These are phyloP conservation scores for Harringtonia lauricola DNA, from an alignment of 2,329 filamentous ascomycete genomes.

Conservation along the genomic window DNA sequence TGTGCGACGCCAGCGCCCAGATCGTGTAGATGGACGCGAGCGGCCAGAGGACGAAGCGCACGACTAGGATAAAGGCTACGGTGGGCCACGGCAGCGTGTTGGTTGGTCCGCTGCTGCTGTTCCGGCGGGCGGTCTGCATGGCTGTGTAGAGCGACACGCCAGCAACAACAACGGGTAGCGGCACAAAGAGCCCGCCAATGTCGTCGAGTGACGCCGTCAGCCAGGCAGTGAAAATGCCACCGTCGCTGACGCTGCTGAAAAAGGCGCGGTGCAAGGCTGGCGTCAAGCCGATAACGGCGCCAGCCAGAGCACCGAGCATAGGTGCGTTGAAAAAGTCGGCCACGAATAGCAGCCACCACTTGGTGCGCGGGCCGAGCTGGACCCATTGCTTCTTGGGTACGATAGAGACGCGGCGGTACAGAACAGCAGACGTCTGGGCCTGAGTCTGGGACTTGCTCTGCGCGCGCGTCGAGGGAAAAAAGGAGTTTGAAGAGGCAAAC, in stretches of 20 bases:
- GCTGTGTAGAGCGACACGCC: constrained; percentile 53
- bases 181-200: constrained; percentile 52
- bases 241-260: constrained; percentile 44
- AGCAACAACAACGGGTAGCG: constrained; percentile 53
- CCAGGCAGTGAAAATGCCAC: constrained; percentile 57
- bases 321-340: constrained; percentile 49
- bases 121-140: constrained; percentile 29
- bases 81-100: constrained; percentile 36
- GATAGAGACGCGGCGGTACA: constrained; percentile 15
- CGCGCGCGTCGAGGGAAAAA: constrained; percentile 18
- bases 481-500: constrained; percentile 13
- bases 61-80: constrained; percentile 36
- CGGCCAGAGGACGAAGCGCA: constrained; percentile 54
- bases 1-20: constrained; percentile 41
- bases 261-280: constrained; percentile 50
- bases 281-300: constrained; percentile 46
- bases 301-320: constrained; percentile 46
- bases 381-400: constrained; percentile 17
- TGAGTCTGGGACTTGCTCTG: constrained; percentile 1
- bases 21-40: constrained; percentile 40
- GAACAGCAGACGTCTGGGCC: neutral
- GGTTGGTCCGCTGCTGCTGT: constrained; percentile 15
- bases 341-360: constrained; percentile 24
- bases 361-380: constrained; percentile 14
- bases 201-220: constrained; percentile 50